Evolutionary conservation across 345 rosid species (phyloP).

Genomic region (Punica granatum): DNA sequence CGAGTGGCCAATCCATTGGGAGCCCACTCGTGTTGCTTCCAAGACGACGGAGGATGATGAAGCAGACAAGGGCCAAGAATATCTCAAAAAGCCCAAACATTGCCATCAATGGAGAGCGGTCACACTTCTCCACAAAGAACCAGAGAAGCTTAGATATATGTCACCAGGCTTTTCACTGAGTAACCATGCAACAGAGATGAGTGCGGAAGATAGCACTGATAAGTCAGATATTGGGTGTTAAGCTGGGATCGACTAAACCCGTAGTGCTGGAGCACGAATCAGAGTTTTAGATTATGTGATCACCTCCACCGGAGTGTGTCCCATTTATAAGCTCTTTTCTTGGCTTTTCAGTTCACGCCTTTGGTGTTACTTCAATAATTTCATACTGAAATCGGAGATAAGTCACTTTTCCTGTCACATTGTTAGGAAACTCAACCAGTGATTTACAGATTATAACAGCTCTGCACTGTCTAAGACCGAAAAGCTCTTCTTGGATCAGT

Average conservation of each 20-base stretch:
- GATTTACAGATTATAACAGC: background rate
- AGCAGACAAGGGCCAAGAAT: constrained; percentile 29
- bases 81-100: constrained; percentile 21
- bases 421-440: background rate
- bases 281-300: background rate
- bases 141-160: background rate
- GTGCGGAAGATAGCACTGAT: background rate
- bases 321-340: background rate
- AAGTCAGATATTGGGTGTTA: background rate
- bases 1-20: constrained; percentile 32
- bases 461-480: background rate
- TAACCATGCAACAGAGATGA: no score
- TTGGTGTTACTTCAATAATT: no score
- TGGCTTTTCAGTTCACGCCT: background rate
- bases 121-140: background rate
- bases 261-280: no score
- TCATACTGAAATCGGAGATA: background rate
- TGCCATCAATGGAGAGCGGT: background rate
- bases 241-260: background rate
- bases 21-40: constrained; percentile 9
- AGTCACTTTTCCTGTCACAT: background rate
- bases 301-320: background rate
- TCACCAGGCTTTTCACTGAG: no score
- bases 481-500: background rate
- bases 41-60: constrained; percentile 13